phyloP scores from a whole-genome alignment of 1,139 yeast genomes.

The Taiozyma sp. region DNA sequence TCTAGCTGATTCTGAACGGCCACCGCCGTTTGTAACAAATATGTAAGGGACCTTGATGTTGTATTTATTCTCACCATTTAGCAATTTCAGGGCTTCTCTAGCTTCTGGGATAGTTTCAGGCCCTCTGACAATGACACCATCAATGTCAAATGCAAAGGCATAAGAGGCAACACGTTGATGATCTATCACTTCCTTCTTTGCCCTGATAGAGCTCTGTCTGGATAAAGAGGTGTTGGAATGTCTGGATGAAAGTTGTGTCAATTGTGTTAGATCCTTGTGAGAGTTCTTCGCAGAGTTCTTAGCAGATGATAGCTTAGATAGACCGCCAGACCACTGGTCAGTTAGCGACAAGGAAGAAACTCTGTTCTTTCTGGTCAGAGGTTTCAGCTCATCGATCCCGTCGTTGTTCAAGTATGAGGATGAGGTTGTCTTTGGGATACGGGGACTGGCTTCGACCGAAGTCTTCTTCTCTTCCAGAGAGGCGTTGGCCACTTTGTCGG shows the following conservation, averaged over 20 bases:
- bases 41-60: constrained; percentile 80
- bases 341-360: constrained; percentile 68
- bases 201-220: constrained; percentile 36
- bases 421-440: constrained; percentile 11
- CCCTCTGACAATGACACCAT: constrained; percentile 76
- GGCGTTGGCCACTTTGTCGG: not conserved
- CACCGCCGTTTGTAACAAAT: constrained; percentile 87
- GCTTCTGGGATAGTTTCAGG: constrained; percentile 79
- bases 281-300: constrained; percentile 35
- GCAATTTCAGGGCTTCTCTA: constrained; percentile 57
- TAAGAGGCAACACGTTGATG: constrained; percentile 72
- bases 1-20: constrained; percentile 69
- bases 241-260: constrained; percentile 12
- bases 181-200: constrained; percentile 50
- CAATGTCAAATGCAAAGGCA: constrained; percentile 85
- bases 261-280: constrained; percentile 35
- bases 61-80: constrained; percentile 74
- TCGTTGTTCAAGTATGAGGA: constrained; percentile 61
- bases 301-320: constrained; percentile 16
- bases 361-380: constrained; percentile 53
- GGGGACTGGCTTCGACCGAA: not conserved
- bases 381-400: constrained; percentile 62
- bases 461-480: not conserved
- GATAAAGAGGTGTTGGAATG: constrained; percentile 4
- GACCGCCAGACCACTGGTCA: constrained; percentile 51